Base-by-base conservation (phyloP, 169 alveolate species). In the Miamiensis avidus region DNA sequence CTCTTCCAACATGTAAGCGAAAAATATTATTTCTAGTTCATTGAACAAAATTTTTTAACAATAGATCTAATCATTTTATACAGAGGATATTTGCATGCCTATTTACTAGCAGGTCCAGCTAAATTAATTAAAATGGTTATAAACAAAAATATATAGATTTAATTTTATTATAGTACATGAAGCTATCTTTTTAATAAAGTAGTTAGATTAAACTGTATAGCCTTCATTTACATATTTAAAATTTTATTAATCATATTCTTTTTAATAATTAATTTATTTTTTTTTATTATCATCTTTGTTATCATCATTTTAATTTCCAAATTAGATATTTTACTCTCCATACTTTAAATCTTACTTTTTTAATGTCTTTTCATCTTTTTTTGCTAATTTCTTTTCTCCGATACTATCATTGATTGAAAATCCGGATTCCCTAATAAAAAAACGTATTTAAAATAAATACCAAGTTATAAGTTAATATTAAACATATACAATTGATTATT, bases 21-120 rank as follows among this genome's bases (percentile, higher is more conserved):
- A 79, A 72, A 79, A 79, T 28, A 79, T 74, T 79, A 79, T 65
- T 64, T 79, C 84, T 1, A 79, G 49, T 72, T 79, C 84, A 49
- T 79, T 79, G 64, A 79, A 79, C 29, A 74, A 32, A 79, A 79
- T 65, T 79, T 79, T 49, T 49, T 79, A n/a, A 65, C 84, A 26
- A 79, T 64, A 11, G 74, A 79, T 16, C 84, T 65, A 28, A 79
- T 11, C 84, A 79, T 79, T 79, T 79, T 49, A 72, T 34, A 79
- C 20, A 79, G 84, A 25, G 84, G 84, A 49, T 49, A 79, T 65
- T 79, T 79, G 15, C 65, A 79, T 15, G 84, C 84, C 28, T 34
- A 34, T 20, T 34, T 49, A n/a, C 30, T 34, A 15, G 76, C 75
- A 20, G 34, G 33, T 25, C 25, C 31, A 49, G 4, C n/a, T n/a